Evolutionary conservation across 148 eudicot species (phyloP).

Genomic region (Nepenthes mirabilis): DNA sequence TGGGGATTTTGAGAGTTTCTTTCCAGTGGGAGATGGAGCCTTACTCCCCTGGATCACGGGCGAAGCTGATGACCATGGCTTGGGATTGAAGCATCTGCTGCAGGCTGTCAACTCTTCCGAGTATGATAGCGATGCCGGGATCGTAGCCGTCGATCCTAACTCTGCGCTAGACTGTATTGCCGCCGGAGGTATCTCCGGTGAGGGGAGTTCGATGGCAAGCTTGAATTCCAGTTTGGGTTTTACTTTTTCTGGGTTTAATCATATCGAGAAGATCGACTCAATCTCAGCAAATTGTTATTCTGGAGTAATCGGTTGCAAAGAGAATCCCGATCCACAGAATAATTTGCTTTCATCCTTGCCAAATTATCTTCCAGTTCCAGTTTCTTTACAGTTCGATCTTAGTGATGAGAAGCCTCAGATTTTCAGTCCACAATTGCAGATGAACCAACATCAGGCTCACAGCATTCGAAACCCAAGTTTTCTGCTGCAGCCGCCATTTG

Average conservation of each 20-base stretch:
- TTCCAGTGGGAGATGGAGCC: slow-evolving; percentile 24
- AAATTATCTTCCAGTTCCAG: not conserved
- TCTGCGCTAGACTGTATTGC: slow-evolving; percentile 3
- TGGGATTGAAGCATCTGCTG: slow-evolving; percentile 20
- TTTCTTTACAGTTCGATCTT: slow-evolving; percentile 10
- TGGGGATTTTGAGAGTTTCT: slow-evolving; percentile 32
- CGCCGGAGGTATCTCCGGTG: not conserved
- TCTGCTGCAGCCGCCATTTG: slow-evolving; percentile 4
- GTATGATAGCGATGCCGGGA: slow-evolving; percentile 1
- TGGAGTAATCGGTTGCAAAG: slow-evolving; percentile 1
- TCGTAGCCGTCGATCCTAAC: not conserved
- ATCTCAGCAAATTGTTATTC: not conserved
- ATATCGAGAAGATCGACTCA: slow-evolving; percentile 1
- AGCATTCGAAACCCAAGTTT: slow-evolving; percentile 7
- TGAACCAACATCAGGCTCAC: slow-evolving; percentile 3
- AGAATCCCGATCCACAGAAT: slow-evolving; percentile 1
- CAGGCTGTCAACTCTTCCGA: slow-evolving; percentile 6
- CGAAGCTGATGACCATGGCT: slow-evolving; percentile 22
- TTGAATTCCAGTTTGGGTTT: slow-evolving; percentile 7
- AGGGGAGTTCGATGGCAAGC: not conserved
- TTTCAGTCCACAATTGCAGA: slow-evolving; percentile 10
- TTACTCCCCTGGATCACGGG: slow-evolving; percentile 36
- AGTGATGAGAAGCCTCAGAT: slow-evolving; percentile 19
- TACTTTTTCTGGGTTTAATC: slow-evolving; percentile 8
- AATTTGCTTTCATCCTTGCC: slow-evolving; percentile 2